These are phyloP conservation scores for Saccharata proteae DNA, from an alignment of 2,329 filamentous ascomycete genomes.

Conservation along the genomic window DNA sequence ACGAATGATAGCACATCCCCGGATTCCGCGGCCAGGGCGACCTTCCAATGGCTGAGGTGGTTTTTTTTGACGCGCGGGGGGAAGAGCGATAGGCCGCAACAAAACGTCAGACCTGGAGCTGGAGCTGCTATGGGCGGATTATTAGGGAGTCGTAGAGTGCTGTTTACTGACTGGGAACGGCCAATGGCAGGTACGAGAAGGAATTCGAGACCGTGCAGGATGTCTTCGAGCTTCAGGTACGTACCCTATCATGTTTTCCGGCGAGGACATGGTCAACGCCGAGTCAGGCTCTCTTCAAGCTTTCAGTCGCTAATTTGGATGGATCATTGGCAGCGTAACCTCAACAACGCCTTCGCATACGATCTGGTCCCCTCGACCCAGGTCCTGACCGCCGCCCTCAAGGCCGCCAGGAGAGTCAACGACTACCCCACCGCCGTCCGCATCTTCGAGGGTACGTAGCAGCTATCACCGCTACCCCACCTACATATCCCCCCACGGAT, in stretches of 20 bases:
- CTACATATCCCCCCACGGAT: too few species aligned
- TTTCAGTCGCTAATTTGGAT: background rate
- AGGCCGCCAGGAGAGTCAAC: constrained; percentile 90
- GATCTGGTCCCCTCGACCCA: constrained; percentile 93
- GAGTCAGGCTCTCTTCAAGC: constrained; percentile 2
- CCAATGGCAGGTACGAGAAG: constrained; percentile 77
- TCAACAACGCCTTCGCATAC: constrained; percentile 99
- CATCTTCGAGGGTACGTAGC: constrained; percentile 82
- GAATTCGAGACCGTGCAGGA: constrained; percentile 96
- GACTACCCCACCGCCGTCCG: constrained; percentile 97
- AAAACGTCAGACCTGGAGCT: too few species aligned
- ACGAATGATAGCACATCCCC: constrained; percentile 35
- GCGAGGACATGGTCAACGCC: too few species aligned
- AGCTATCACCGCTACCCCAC: too few species aligned
- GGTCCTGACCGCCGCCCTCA: constrained; percentile 82
- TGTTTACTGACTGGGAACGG: too few species aligned
- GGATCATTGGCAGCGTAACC: constrained; percentile 55
- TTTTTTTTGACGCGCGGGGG: too few species aligned
- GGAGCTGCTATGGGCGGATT: too few species aligned
- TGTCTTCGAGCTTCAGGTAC: constrained; percentile 98
- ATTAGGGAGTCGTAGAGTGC: too few species aligned
- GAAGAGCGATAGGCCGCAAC: too few species aligned
- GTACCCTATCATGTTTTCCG: too few species aligned
- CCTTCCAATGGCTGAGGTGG: too few species aligned
- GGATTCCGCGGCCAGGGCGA: too few species aligned